These are phyloP conservation scores for Termitomyces sp. DNA, from an alignment of 768 basidiomycete genomes.

Conservation along the genomic window DNA sequence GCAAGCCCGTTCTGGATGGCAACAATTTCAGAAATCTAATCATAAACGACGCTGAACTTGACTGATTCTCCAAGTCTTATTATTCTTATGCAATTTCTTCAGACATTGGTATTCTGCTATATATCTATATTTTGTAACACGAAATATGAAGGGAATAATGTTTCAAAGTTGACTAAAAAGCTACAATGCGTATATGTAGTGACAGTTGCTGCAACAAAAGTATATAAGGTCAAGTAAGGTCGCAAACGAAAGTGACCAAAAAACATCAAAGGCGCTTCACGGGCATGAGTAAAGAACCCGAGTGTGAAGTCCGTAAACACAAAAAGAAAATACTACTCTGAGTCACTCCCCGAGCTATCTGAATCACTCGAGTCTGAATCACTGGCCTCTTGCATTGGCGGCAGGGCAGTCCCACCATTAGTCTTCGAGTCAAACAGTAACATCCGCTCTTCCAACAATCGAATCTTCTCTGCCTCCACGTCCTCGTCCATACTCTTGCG, in stretches of 20 bases:
- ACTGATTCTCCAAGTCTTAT: background rate
- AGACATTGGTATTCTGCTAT: background rate
- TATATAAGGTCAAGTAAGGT: slow-evolving; percentile 23
- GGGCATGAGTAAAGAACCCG: slow-evolving; percentile 9
- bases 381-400: slow-evolving; percentile 51
- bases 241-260: slow-evolving; percentile 7
- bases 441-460: slow-evolving; percentile 85
- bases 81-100: background rate
- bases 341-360: slow-evolving; percentile 82
- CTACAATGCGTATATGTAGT: slow-evolving; percentile 42
- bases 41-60: slow-evolving; percentile 23
- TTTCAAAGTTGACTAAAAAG: slow-evolving; percentile 37
- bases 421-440: slow-evolving; percentile 71
- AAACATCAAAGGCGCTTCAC: slow-evolving; percentile 11
- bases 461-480: slow-evolving; percentile 93
- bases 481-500: slow-evolving; percentile 98
- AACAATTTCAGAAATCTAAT: slow-evolving; percentile 50
- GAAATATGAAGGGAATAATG: slow-evolving; percentile 14
- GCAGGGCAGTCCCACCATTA: slow-evolving; percentile 31
- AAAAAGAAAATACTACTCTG: slow-evolving; percentile 51
- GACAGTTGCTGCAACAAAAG: slow-evolving; percentile 39
- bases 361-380: slow-evolving; percentile 80
- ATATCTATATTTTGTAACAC: slow-evolving; percentile 3
- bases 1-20: slow-evolving; percentile 49
- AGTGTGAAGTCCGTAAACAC: slow-evolving; percentile 18